Evolutionary conservation across 106 monocot genomes (phyloP).

Genomic region (Agapanthus africanus): DNA sequence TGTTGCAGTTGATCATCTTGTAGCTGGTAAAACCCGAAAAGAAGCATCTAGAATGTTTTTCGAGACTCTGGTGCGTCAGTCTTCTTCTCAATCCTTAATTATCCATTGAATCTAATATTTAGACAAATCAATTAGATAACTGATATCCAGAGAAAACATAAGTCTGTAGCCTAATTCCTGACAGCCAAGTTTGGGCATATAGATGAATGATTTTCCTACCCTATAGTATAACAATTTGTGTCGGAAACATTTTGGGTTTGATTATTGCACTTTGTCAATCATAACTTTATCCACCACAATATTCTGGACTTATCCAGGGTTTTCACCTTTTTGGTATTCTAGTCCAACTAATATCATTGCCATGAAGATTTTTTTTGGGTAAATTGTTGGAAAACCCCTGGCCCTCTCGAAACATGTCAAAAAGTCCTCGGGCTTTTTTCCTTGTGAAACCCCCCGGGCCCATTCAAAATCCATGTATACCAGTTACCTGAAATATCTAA

Average conservation of each 20-base stretch:
- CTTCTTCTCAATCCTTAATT: not conserved
- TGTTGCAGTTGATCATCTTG: slow-evolving; percentile 61
- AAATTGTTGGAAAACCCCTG: too few species aligned
- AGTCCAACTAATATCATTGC: not conserved
- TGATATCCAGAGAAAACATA: too few species aligned
- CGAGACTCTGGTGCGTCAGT: slow-evolving; percentile 83
- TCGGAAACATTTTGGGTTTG: not conserved
- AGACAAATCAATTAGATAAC: too few species aligned
- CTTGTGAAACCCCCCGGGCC: too few species aligned
- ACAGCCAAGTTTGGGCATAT: not conserved
- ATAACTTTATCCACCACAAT: not conserved
- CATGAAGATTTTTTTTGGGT: too few species aligned
- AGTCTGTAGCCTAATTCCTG: not conserved
- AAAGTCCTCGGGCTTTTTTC: too few species aligned
- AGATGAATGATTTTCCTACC: not conserved
- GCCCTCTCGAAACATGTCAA: too few species aligned
- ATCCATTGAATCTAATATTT: not conserved
- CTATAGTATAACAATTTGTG: not conserved
- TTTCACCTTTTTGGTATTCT: not conserved
- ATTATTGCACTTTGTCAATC: not conserved
- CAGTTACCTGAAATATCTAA: too few species aligned
- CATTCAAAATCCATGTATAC: too few species aligned
- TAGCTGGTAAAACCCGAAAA: slow-evolving; percentile 88
- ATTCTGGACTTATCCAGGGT: not conserved
- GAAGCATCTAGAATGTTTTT: slow-evolving; percentile 99